Base-by-base conservation (phyloP, 257 asterid genomes). In the Nicotiana tabacum region DNA sequence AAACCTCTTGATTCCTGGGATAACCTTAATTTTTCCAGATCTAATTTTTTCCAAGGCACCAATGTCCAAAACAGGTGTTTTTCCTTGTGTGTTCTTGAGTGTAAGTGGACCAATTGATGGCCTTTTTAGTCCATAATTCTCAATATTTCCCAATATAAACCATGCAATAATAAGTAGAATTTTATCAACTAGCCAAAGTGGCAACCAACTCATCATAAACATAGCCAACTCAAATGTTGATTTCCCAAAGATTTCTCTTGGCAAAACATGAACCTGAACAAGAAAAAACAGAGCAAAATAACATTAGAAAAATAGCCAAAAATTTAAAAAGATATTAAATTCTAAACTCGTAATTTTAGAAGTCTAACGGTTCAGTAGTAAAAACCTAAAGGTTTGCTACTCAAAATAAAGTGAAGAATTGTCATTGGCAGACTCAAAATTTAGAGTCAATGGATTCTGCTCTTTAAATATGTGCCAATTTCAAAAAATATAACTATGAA, bases 171-270 rank as follows among this genome's bases (percentile, higher is more conserved):
- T 7, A 24, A 95, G 81, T 78, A 95, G 35, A 1, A 93, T 62
- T 84, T 92, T 93, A 89, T 95, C 98, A 2, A 92, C 98, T 2
- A 95, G 91, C 95, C 95, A 93, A 2, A 95, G 84, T 3, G 98
- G 98, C 7, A 95, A 69, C 98, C 98, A 95, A 60, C 85, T 90
- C 37, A 92, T 79, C 97, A 95, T 32, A 0, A 90, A 62, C 90
- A 90, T 88, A 0, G 98, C 95, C 24, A 91, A 43, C 82, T 93
- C 95, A 57, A 90, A 95, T 11, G 98, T 91, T 18, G 98, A 92
- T 83, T 86, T 93, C 2, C 98, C 97, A 35, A 86, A 87, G 2
- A 92, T 80, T 83, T 95, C 98, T 82, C 98, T 89, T 0, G 98
- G 98, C 81, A 95, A 82, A 3, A 95, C 90, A 88, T 95, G 98